Evolutionary conservation across 2,329 filamentous ascomycete genomes (phyloP), one percentile per base, ranked within the genome.

Genomic region (Ophiostoma perfectum): DNA sequence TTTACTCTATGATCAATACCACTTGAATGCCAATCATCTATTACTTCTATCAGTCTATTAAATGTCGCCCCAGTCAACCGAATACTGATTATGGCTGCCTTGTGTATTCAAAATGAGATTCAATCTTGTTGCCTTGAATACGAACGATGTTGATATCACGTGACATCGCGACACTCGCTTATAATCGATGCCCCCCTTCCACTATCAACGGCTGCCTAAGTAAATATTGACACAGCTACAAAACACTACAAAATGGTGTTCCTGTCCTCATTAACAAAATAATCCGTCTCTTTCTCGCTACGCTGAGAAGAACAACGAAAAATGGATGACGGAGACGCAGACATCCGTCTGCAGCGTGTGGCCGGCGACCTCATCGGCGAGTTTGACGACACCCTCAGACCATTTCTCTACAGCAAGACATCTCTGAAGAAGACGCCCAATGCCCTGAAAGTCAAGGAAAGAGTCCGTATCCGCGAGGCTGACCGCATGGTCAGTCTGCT

Each of bases 281-380:
- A 55, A 55, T 27, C 27, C 9, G 5, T 27, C n/a, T 3, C 18
- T 55, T 11, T 55, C 27, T 60, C 2, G 14, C 11, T 38, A 16
- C 39, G 4, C 42, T 9, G 16, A 39, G 42, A 38, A 38, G 9
- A 42, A 12, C 4, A 42, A 44, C 62, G 36, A 16, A 58, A 55
- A 14, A 89, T 89, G 86, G 87, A 90, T 72, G 85, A 81, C 18
- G 76, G 82, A 45, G 86, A 88, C 60, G 76, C 81, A 68, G 88
- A 90, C 73, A 79, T 88, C 68, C 84, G 86, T 75, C 82, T 90
- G 68, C 86, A 88, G 72, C 86, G 84, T 73, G 79, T 83, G 68
- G 88, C 88, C 2, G 78, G 78, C 8, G 85, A 88, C 69, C 80
- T 89, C 69, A 80, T 90, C 18, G 78, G 78, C 66, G 85, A 88